These are phyloP conservation scores for Adansonia grandidieri DNA, from an alignment of 441 rosid genomes.

Conservation along the genomic window DNA sequence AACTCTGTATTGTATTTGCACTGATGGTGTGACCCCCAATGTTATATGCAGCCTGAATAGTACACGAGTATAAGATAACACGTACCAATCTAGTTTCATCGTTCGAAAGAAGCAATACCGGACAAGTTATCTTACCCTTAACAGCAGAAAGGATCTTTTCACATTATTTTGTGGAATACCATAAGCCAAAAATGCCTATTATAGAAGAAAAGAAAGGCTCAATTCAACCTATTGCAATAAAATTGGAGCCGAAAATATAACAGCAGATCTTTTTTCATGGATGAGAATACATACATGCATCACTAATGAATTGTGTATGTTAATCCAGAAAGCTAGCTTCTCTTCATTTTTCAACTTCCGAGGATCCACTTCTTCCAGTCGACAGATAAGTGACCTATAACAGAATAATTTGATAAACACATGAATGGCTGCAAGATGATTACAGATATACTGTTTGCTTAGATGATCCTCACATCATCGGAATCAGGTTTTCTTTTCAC, in stretches of 20 bases:
- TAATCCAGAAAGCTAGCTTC: constrained; percentile 96
- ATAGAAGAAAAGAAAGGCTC: constrained; percentile 22
- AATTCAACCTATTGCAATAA: constrained; percentile 17
- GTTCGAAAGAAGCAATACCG: background rate
- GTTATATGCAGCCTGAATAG: constrained; percentile 84
- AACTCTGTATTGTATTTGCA: constrained; percentile 72
- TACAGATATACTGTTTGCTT: background rate
- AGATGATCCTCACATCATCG: background rate
- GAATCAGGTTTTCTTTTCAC: background rate
- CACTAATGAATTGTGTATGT: constrained; percentile 85
- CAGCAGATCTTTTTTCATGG: background rate
- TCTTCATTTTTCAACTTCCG: constrained; percentile 77
- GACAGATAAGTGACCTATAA: constrained; percentile 73
- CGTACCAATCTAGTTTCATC: constrained; percentile 1
- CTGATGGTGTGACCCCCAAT: constrained; percentile 87
- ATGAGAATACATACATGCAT: constrained; percentile 78
- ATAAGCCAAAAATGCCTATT: constrained; percentile 83
- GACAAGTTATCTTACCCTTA: constrained; percentile 57
- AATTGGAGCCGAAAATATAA: constrained; percentile 10
- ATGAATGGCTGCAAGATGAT: background rate
- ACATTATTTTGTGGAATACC: constrained; percentile 83
- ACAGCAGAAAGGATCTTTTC: constrained; percentile 71
- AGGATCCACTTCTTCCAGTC: constrained; percentile 77
- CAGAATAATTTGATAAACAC: constrained; percentile 29
- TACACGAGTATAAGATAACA: constrained; percentile 28